Base-by-base conservation (phyloP, 495 filamentous ascomycete species). In the Penicillium pulvis region DNA sequence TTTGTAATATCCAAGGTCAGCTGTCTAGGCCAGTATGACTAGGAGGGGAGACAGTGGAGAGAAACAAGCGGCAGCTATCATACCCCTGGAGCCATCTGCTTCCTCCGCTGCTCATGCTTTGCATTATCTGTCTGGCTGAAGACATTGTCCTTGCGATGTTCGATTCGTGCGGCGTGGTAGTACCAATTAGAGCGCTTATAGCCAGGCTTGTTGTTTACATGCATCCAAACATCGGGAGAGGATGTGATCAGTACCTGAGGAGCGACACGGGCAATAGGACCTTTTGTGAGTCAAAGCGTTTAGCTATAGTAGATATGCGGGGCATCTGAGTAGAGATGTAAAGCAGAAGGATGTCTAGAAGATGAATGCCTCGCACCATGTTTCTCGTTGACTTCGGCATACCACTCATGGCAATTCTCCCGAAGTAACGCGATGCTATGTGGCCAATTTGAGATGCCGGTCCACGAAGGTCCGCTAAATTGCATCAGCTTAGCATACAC, bases 331-430 rank as follows among this genome's bases (percentile, higher is more conserved):
- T 28, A 12, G 17, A 41, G 30, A 53, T 48, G 33, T 36, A 23
- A 42, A 31, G 42, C 50, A 55, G n/a, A 45, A 28, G n/a, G 20
- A 46, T 56, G 30, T 26, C 53, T 61, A 16, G 47, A 47, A 24
- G 7, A 17, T 48, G 42, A 41, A 48, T 33, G 33, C 23, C 23
- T 53, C 58, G 48, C 57, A 71, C 72, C 72, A 58, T 71, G 56
- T 69, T 73, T 69, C 51, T 73, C 59, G 45, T 55, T 71, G 33
- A 64, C 54, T 28, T 71, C 61, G 7, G 64, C 67, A 46, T 75
- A 75, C 53, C 58, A 69, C 53, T 51, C 54, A 52, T 75, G 65
- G 42, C 66, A 65, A 54, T 62, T 63, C 4, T 61, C 56, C 16
- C 65, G 51, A 23, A 73, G 57, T 12, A 73, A 62, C 3, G 66